Conservation (phyloP, 164 flowering plant genomes). For the Aristolochia fimbriata region DNA sequence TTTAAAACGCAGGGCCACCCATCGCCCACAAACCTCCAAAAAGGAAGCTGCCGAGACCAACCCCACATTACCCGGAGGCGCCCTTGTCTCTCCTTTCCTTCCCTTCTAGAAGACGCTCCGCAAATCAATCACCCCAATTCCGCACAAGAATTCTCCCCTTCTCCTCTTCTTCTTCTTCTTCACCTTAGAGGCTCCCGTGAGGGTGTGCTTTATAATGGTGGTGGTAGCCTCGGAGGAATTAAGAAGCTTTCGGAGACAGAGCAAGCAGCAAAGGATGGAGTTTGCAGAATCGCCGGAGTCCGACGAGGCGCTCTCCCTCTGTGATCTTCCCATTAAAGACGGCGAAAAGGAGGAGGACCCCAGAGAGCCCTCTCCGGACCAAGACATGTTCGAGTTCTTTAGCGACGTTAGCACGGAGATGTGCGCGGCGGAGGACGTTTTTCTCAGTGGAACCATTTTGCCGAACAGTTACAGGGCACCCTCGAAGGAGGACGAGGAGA, state of each 20-base stretch:
- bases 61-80: too few species aligned
- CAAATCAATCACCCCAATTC: too few species aligned
- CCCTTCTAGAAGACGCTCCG: too few species aligned
- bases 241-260: not conserved
- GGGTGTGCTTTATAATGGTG: too few species aligned
- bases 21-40: too few species aligned
- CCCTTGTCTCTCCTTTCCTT: not conserved
- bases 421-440: constrained; percentile 50
- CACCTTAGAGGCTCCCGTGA: too few species aligned
- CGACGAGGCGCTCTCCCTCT: constrained; percentile 24
- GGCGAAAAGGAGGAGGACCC: not conserved
- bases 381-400: constrained; percentile 45
- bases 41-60: too few species aligned
- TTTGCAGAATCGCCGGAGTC: not conserved
- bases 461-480: constrained; percentile 15
- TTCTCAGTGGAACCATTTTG: constrained; percentile 41
- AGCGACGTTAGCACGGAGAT: constrained; percentile 18
- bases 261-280: not conserved
- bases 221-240: too few species aligned
- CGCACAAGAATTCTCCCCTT: too few species aligned
- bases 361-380: constrained; percentile 10
- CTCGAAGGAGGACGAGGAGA: not conserved
- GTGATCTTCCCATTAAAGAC: constrained; percentile 21
- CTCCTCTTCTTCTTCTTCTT: too few species aligned
- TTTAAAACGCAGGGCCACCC: too few species aligned